A percentile compares a stretch with the other conserved stretches of the same genome.
Conservation (phyloP, 2,329 filamentous ascomycete genomes). For the Exophiala aquamarina region DNA sequence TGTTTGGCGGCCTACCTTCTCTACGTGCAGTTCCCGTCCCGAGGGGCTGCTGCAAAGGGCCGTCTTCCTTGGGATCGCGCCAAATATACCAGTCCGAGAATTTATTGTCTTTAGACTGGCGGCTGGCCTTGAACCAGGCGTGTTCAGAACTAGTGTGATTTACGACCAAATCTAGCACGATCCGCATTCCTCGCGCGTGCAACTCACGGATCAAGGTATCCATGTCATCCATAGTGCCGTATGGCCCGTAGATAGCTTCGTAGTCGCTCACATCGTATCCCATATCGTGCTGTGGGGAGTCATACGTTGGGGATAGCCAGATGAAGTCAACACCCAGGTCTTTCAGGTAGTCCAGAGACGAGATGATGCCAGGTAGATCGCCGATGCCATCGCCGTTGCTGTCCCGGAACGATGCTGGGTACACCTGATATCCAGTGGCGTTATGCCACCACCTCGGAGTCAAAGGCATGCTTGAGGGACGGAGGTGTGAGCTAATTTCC, state of each 20-base stretch:
- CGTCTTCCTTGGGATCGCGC: slow-evolving; percentile 48
- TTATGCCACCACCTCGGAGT: slow-evolving; percentile 65
- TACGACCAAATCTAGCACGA: slow-evolving; percentile 72
- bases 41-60: no score
- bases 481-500: no score
- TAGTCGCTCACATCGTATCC: slow-evolving; percentile 70
- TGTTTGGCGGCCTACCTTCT: slow-evolving; percentile 68
- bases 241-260: slow-evolving; percentile 59
- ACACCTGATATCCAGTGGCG: slow-evolving; percentile 61
- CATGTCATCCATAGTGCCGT: slow-evolving; percentile 63
- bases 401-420: slow-evolving; percentile 61
- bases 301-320: slow-evolving; percentile 68
- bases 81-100: slow-evolving; percentile 66
- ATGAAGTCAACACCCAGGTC: slow-evolving; percentile 63
- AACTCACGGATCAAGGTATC: slow-evolving; percentile 57
- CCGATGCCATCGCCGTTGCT: no score
- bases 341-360: slow-evolving; percentile 62
- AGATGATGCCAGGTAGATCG: slow-evolving; percentile 63
- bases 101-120: slow-evolving; percentile 55
- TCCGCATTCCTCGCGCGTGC: slow-evolving; percentile 60
- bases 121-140: slow-evolving; percentile 65
- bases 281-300: slow-evolving; percentile 67
- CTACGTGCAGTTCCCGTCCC: no score
- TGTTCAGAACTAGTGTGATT: slow-evolving; percentile 73
- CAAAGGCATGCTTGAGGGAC: no score